A percentile compares a stretch with the other conserved stretches of the same genome.
These are phyloP conservation scores for Botrytis medusae DNA, from an alignment of 2,329 filamentous ascomycete species.

Conservation along the genomic window DNA sequence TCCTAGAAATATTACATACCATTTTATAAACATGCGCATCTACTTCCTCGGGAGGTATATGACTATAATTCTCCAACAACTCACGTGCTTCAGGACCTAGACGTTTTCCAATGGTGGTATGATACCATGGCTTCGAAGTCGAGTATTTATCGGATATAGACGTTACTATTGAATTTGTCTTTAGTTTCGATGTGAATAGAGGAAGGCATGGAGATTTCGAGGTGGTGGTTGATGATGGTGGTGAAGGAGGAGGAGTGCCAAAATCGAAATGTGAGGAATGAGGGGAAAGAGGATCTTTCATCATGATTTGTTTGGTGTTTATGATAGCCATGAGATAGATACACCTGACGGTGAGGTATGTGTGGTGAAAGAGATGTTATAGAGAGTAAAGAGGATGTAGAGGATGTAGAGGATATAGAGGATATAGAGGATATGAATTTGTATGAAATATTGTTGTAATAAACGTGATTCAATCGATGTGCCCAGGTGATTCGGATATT, in stretches of 20 bases:
- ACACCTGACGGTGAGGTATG: neutral
- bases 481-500: neutral
- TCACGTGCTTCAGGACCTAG: constrained; percentile 22
- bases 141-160: constrained; percentile 7
- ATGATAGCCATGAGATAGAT: neutral
- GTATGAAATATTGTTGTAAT: neutral
- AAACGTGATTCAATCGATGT: neutral
- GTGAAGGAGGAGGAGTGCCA: neutral
- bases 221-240: neutral
- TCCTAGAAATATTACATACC: constrained; percentile 17
- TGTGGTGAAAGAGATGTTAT: neutral
- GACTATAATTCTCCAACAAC: constrained; percentile 29
- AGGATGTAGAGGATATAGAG: neutral
- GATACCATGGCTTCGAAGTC: constrained; percentile 18
- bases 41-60: constrained; percentile 25
- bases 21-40: constrained; percentile 28
- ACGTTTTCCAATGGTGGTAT: constrained; percentile 5
- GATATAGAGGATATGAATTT: neutral
- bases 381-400: neutral
- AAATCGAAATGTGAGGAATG: constrained; percentile 2
- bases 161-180: neutral
- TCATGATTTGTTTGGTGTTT: neutral
- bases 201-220: neutral
- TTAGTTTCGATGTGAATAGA: neutral
- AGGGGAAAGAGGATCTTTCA: neutral